phyloP scores from a whole-genome alignment of 2,329 filamentous ascomycete genomes.

The Aspergillus cejpii region DNA sequence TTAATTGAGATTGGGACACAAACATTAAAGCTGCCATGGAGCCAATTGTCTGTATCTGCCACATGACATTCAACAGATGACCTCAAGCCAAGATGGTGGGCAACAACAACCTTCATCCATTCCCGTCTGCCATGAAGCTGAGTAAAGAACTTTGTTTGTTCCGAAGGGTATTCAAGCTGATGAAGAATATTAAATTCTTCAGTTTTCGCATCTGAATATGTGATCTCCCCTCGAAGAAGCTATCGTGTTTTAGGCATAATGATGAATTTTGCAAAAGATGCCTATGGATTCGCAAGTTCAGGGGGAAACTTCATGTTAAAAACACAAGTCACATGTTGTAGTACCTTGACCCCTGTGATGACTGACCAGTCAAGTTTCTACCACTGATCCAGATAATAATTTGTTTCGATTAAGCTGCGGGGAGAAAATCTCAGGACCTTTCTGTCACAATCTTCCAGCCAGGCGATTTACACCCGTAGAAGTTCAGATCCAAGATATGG shows the following conservation, averaged over 20 bases:
- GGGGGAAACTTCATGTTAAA: background rate
- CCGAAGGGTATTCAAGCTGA: slow-evolving; percentile 1
- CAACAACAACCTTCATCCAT: slow-evolving; percentile 16
- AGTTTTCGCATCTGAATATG: background rate
- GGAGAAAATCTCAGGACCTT: too few species aligned
- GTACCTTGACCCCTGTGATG: background rate
- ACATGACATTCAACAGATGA: slow-evolving; percentile 9
- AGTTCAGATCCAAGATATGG: too few species aligned
- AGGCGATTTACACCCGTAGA: too few species aligned
- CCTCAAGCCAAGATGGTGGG: slow-evolving; percentile 19
- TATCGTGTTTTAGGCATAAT: background rate
- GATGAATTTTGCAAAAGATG: background rate
- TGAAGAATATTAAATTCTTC: slow-evolving; percentile 2
- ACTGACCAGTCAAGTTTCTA: background rate
- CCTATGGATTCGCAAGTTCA: background rate
- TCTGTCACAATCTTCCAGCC: too few species aligned
- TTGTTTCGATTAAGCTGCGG: too few species aligned
- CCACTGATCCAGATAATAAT: too few species aligned
- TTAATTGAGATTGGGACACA: slow-evolving; percentile 17
- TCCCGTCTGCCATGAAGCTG: background rate
- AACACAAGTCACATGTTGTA: background rate
- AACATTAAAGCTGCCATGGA: slow-evolving; percentile 21
- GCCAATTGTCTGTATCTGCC: slow-evolving; percentile 12
- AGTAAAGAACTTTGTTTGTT: slow-evolving; percentile 2
- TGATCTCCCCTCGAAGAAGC: slow-evolving; percentile 1